These are phyloP conservation scores for Macrophomina tecta DNA, from an alignment of 2,329 filamentous ascomycete genomes.

Conservation along the genomic window DNA sequence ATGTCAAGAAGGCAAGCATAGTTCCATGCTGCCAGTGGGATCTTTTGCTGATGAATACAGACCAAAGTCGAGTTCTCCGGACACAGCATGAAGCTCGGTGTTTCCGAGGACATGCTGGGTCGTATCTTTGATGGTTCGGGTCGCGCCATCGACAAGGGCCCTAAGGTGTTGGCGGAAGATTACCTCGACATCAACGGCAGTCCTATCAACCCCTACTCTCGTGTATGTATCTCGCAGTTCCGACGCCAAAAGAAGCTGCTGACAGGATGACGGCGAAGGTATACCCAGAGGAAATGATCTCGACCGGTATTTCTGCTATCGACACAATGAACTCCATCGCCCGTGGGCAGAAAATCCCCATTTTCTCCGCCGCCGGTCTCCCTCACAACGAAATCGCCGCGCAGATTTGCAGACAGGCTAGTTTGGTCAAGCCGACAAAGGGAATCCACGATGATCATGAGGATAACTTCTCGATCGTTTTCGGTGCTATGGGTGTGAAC, in stretches of 20 bases:
- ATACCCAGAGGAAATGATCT: conserved; percentile 99
- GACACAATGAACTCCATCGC: conserved; percentile 94
- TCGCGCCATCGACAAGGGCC: conserved; percentile 97
- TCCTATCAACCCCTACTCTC: conserved; percentile 97
- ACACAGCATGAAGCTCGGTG: conserved; percentile 95
- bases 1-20: conserved; percentile 83
- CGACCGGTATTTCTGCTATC: conserved; percentile 98
- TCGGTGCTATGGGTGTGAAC: conserved; percentile 99
- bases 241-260: conserved; percentile 28
- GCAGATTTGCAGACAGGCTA: conserved; percentile 96
- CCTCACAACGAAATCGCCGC: conserved; percentile 99
- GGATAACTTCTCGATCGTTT: conserved; percentile 99
- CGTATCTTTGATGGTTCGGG: conserved; percentile 99
- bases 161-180: conserved; percentile 96
- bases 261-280: conserved; percentile 61
- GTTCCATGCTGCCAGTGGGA: conserved; percentile 30
- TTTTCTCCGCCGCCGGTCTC: conserved; percentile 97
- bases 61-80: conserved; percentile 98
- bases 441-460: conserved; percentile 95
- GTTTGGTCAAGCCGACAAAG: conserved; percentile 93
- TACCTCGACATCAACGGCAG: conserved; percentile 99
- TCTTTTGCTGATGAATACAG: conserved; percentile 54
- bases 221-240: conserved; percentile 66
- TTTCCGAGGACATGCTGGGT: conserved; percentile 99
- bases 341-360: conserved; percentile 98